Base-by-base conservation (phyloP, 2,329 filamentous ascomycete genomes). In the Scortechinia acanthostroma region DNA sequence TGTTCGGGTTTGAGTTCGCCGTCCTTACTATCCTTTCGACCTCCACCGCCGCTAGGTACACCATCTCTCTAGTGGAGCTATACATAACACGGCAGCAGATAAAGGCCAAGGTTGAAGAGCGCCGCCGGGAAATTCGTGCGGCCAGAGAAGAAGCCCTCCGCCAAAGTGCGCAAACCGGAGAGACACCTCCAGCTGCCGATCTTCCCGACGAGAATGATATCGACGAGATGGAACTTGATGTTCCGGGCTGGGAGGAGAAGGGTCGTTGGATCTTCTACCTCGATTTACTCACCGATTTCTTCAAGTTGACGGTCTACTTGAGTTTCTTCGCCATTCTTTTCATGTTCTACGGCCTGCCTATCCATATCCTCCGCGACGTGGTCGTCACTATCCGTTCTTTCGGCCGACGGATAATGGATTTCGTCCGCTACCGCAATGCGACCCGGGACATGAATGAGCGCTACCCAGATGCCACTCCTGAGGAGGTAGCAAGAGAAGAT, bases 1-100 rank as follows among this genome's bases (percentile, higher is more conserved):
- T 98, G 90, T 98, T 98, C 58, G 81, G 94, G 4, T 98, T 98
- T 55, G 93, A 98, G 62, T 97, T 97, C 58, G 91, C 91, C 28
- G 83, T 98, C 37, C 69, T 97, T 48, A 75, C 81, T 2, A 84
- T 94, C 6, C 83, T 83, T 44, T 95, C 91, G 1, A 71, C 81
- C 44, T 90, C 91, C 42, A 95, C 90, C 0, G 75, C 79, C 2
- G 71, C 81, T 45, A 82, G 91, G 48, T 98, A 98, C 62, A 62
- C 77, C 17, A 76, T 97, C 43, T 87, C 86, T 3, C 64, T 96
- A 37, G 70, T 83, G 5, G 93, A 98, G 62, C 78, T 86, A 42
- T 76, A 76, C 42, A 84, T 96, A 44, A 76, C 86, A 45, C 79
- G 79, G 56, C 73, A 77, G 46, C 91, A 97, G 65, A 88, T 87